Percentiles rank a stretch among this genome's conserved stretches.
Conservation (phyloP, 306 rosid genomes). For the Phaseolus lunatus region DNA sequence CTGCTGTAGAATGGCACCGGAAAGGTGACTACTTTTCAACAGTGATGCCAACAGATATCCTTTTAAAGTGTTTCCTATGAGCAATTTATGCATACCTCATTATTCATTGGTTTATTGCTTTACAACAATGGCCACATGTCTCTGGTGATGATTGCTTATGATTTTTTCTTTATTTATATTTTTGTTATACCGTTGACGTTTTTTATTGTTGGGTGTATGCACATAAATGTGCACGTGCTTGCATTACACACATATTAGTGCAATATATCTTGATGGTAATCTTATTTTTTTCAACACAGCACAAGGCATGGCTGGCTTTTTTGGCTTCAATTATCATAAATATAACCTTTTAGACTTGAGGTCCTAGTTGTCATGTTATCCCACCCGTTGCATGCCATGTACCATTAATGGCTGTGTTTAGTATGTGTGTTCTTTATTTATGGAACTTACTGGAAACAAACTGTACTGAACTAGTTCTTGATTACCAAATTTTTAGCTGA, state of each 20-base stretch:
- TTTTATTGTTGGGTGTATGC: slow-evolving; percentile 10
- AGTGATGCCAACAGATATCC: slow-evolving; percentile 97
- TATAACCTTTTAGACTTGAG: slow-evolving; percentile 10
- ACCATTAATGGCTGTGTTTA: neutral
- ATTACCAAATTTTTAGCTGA: slow-evolving; percentile 15
- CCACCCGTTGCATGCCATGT: slow-evolving; percentile 3
- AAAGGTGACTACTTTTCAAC: slow-evolving; percentile 95
- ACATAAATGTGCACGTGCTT: slow-evolving; percentile 2
- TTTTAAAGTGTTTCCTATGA: slow-evolving; percentile 35
- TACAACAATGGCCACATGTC: slow-evolving; percentile 18
- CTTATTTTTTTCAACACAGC: slow-evolving; percentile 15
- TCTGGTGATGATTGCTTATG: neutral
- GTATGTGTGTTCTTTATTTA: neutral
- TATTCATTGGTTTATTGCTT: slow-evolving; percentile 30
- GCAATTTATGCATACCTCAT: slow-evolving; percentile 11
- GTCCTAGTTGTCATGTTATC: slow-evolving; percentile 7
- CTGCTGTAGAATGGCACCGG: slow-evolving; percentile 92
- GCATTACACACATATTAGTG: neutral
- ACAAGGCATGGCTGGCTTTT: slow-evolving; percentile 9
- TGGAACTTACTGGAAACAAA: slow-evolving; percentile 10
- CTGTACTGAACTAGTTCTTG: neutral
- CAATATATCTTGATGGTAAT: slow-evolving; percentile 3
- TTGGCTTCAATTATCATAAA: slow-evolving; percentile 32
- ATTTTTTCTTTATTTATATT: neutral
- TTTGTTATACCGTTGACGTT: neutral